Percentiles rank a stretch among this genome's conserved stretches.
These are phyloP conservation scores for Neonectria coccinea DNA, from an alignment of 2,329 filamentous ascomycete species.

Conservation along the genomic window DNA sequence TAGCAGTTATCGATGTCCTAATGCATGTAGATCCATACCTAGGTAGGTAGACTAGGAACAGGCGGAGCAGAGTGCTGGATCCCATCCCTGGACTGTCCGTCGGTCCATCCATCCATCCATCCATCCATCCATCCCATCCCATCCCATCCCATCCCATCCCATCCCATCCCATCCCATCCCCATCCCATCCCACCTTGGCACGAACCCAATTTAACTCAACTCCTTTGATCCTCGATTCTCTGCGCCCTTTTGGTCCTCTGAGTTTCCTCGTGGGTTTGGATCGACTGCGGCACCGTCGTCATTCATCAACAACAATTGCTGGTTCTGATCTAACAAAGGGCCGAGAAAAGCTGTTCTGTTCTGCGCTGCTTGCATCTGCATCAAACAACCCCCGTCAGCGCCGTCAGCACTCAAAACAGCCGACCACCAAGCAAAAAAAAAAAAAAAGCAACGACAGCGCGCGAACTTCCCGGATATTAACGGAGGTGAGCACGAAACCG, in stretches of 20 bases:
- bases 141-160: no score
- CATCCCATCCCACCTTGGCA: slow-evolving; percentile 2
- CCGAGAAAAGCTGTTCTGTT: background rate
- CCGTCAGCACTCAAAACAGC: background rate
- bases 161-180: no score
- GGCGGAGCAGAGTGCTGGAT: background rate
- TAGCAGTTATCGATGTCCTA: no score
- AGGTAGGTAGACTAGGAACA: background rate
- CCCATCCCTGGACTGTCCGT: background rate
- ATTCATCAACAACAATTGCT: background rate
- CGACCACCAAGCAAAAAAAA: background rate
- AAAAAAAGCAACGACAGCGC: background rate
- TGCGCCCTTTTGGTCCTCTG: background rate
- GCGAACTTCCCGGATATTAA: background rate
- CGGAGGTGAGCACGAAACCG: background rate
- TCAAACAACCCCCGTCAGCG: background rate
- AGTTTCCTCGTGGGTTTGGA: background rate
- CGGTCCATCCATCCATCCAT: background rate
- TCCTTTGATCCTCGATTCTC: slow-evolving; percentile 13
- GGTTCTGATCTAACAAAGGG: background rate
- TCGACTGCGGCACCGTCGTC: background rate
- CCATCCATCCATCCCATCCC: no score
- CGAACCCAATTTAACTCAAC: slow-evolving; percentile 23
- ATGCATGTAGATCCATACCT: no score
- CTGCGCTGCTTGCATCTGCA: background rate